phyloP scores from a whole-genome alignment of 805 yeast genomes.

The Candida palmyrensis region DNA sequence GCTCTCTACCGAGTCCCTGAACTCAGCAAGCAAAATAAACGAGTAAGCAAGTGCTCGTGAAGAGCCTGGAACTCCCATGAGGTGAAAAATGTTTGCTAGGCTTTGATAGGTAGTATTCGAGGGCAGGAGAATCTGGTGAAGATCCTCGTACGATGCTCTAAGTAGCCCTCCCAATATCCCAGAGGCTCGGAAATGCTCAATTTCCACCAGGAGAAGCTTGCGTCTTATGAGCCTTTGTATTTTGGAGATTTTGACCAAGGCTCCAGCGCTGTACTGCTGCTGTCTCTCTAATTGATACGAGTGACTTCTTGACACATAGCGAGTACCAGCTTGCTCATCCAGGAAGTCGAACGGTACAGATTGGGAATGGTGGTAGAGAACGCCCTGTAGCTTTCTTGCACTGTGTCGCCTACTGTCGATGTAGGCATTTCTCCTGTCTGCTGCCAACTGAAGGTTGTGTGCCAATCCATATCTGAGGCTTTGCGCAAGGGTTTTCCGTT shows the following conservation, averaged over 20 bases:
- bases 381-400: slow-evolving; percentile 6
- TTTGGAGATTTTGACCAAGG: background rate
- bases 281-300: too few relatives aligned
- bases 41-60: slow-evolving; percentile 15
- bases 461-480: slow-evolving; percentile 4
- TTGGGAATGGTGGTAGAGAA: too few relatives aligned
- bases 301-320: too few relatives aligned
- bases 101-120: background rate
- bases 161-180: background rate
- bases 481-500: slow-evolving; percentile 3
- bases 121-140: slow-evolving; percentile 1
- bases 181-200: background rate
- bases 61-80: slow-evolving; percentile 1
- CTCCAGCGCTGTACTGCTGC: too few relatives aligned
- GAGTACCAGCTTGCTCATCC: too few relatives aligned
- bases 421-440: slow-evolving; percentile 5
- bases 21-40: slow-evolving; percentile 16
- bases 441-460: slow-evolving; percentile 6
- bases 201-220: background rate
- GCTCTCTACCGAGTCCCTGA: slow-evolving; percentile 9
- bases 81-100: background rate
- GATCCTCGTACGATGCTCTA: slow-evolving; percentile 1
- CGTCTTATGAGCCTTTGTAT: background rate
- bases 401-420: slow-evolving; percentile 5
- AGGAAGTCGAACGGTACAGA: too few relatives aligned